Evolutionary conservation across 305 asterid genomes (phyloP).

Genomic region (Fraxinus sp.): DNA sequence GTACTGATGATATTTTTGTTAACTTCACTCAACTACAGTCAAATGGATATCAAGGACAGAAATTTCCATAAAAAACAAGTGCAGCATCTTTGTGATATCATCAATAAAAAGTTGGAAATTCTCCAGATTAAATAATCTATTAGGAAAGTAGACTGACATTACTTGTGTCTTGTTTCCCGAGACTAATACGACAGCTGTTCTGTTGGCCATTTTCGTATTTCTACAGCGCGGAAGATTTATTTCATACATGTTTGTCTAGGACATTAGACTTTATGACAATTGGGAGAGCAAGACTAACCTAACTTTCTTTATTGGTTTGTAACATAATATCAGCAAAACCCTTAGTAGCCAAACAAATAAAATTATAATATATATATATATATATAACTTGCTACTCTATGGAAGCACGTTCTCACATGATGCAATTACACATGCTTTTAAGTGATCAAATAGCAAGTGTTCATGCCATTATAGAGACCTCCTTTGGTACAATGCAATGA

Average conservation of each 20-base stretch:
- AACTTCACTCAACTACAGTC: neutral
- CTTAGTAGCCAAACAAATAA: neutral
- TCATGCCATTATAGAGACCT: neutral
- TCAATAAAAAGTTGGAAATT: neutral
- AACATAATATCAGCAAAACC: neutral
- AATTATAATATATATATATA: neutral
- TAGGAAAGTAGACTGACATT: neutral
- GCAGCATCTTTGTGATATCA: neutral
- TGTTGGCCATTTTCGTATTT: neutral
- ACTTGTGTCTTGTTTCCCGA: neutral
- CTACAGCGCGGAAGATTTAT: neutral
- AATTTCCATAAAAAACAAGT: neutral
- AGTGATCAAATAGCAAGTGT: neutral
- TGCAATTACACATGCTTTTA: neutral
- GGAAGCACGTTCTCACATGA: neutral
- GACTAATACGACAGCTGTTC: neutral
- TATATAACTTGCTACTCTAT: too few relatives aligned
- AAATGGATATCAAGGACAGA: constrained; percentile 1
- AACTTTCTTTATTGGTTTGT: neutral
- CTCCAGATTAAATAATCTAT: neutral
- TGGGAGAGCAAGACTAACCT: neutral
- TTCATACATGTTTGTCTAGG: neutral
- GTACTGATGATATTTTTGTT: neutral
- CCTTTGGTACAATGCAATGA: neutral
- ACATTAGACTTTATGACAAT: neutral